Base-by-base conservation (phyloP, 129 eudicot genomes). In the Saposhnikovia divaricata region DNA sequence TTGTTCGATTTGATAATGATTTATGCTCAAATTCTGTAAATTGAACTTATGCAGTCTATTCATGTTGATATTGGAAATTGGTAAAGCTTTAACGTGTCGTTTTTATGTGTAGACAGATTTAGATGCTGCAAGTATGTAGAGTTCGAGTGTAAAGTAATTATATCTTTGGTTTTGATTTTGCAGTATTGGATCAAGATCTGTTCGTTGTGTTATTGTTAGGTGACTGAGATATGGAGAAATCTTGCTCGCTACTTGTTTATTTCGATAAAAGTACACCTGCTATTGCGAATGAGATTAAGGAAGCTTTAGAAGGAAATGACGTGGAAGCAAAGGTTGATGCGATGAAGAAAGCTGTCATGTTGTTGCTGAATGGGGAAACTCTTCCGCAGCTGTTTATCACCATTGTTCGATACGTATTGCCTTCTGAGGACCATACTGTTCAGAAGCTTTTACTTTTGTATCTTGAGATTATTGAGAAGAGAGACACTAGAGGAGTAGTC, bases 181-280 rank as follows among this genome's bases (percentile, higher is more conserved):
- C 43, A 68, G 73, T 2, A 0, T 68, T 68, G 73, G 40, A 68
- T 68, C 73, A 34, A 27, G 73, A 68, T 31, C 42, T 34, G 2
- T 68, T 21, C 23, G 4, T 31, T 66, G 42, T 34, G 31, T 6
- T 66, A 31, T 66, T 4, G 42, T 13, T 34, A 68, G 42, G 73
- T 46, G 48, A 78, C 82, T 72, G 68, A 55, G 84, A 66, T 46
- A 93, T 93, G 98, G 98, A 91, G 92, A 93, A 93, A 78, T 89
- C 96, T 10, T 91, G 95, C 76, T 79, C 96, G 7, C 61, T 93
- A 77, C 87, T 91, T 57, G 88, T 91, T n/a, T 90, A 93, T 81
- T 93, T 91, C 82, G 98, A 93, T 80, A 91, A 91, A 89, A 93
- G 97, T 72, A 91, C 97, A 31, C 97, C 98, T 0, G 97, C 98